Conservation (phyloP, 164 flowering plant species). For the Aristolochia contorta region DNA sequence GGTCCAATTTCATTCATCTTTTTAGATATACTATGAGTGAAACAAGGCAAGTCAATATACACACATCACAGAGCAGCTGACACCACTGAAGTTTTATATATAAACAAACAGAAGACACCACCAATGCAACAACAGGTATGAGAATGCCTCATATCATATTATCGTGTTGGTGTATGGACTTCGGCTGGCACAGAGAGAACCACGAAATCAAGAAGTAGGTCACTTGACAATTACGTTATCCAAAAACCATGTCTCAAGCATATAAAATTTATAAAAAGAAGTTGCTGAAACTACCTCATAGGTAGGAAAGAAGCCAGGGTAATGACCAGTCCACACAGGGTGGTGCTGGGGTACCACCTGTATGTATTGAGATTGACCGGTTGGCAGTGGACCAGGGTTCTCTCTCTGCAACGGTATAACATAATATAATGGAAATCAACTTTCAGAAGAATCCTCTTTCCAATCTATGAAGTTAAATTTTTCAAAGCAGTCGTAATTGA, state of each 20-base stretch:
- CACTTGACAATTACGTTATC: not conserved
- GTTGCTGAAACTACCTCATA: conserved; percentile 29
- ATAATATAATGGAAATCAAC: not conserved
- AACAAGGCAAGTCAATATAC: not conserved
- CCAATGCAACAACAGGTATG: too few relatives aligned
- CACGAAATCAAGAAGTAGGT: not conserved
- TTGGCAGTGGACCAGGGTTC: conserved; percentile 13
- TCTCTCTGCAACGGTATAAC: conserved; percentile 24
- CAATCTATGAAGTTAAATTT: too few relatives aligned
- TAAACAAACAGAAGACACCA: too few relatives aligned
- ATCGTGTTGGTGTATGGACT: too few relatives aligned
- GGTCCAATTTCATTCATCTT: not conserved
- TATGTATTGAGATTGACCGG: conserved; percentile 19
- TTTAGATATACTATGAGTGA: not conserved
- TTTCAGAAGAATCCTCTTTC: too few relatives aligned
- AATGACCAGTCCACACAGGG: conserved; percentile 24
- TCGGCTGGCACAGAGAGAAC: too few relatives aligned
- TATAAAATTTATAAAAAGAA: not conserved
- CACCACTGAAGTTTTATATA: too few relatives aligned
- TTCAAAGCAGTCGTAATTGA: too few relatives aligned
- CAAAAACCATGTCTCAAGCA: not conserved
- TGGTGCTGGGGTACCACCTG: conserved; percentile 26
- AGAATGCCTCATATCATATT: too few relatives aligned
- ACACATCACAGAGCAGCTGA: too few relatives aligned
- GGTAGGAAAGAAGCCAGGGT: conserved; percentile 32